Base-by-base conservation (phyloP, 768 basidiomycete genomes). In the Panaeolus papilionaceus region DNA sequence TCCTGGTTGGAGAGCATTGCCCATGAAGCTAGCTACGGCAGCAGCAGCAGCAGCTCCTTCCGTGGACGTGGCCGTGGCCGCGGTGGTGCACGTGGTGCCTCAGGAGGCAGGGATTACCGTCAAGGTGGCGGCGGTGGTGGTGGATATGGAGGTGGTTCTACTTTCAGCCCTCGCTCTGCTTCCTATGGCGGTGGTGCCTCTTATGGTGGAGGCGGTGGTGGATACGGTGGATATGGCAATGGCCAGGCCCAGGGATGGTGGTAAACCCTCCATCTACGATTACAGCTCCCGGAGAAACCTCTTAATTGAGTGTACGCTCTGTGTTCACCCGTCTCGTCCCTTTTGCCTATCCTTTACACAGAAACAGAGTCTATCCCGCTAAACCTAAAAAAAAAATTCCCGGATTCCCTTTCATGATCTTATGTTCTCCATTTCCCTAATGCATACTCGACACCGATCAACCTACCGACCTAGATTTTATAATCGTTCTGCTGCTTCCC, bases 1-100 rank as follows among this genome's bases (percentile, higher is more conserved):
- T 64, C 76, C 2, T 99, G 96, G 96, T 84, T 99, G 64, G 93
- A 96, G 75, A 88, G 91, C 11, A 89, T 98, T 67, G 89, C 90
- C 4, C 87, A 90, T 65, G 96, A 98, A 79, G 84, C 87, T 38
- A 85, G 92, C 64, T 94, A 93, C 75, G 91, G 91, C 45, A 79
- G 83, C 79, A 23, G 23, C 79, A 23, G 23, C 23, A 79, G 73
- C 74, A 87, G 77, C 44, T 83, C 85, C 44, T 81, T 85, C 38
- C 84, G 90, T 37, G 82, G 87, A 1, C 81, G 90, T 54, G 85
- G 89, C n/a, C 85, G 93, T 66, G 89, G 90, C 8, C 78, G 86
- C 40, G 79, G 86, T 64, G 79, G 86, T 45, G 85, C 87, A 54
- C 77, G 83, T 26, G 78, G 88, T 61, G 80, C 82, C n/a, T 71